Evolutionary conservation across 305 asterid genomes (phyloP).

Genomic region (Caryopteris hybrid): DNA sequence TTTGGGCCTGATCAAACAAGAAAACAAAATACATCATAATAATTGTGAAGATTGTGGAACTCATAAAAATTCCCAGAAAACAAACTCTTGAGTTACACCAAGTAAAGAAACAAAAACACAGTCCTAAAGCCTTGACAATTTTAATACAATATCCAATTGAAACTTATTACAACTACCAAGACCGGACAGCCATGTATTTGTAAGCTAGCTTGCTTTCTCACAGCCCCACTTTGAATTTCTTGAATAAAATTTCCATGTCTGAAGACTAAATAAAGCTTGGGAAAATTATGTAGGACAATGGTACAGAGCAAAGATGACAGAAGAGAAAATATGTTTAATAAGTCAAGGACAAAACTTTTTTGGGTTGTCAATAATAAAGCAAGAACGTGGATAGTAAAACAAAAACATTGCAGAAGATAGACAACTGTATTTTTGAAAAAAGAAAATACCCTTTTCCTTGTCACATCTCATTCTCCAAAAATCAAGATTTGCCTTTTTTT

Average conservation of each 20-base stretch:
- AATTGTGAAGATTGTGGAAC: no score
- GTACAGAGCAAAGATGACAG: constrained; percentile 16
- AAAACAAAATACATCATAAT: no score
- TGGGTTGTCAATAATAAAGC: constrained; percentile 21
- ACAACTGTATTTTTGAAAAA: constrained; percentile 24
- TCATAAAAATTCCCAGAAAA: no score
- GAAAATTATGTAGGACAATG: background rate
- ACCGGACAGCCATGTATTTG: background rate
- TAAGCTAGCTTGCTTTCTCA: constrained; percentile 3
- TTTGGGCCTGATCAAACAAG: no score
- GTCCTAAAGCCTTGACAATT: no score
- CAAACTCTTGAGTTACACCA: no score
- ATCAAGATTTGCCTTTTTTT: background rate
- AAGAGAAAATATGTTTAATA: constrained; percentile 6
- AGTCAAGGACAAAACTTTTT: constrained; percentile 23
- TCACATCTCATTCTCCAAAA: constrained; percentile 17
- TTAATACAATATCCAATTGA: constrained; percentile 1
- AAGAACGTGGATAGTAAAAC: constrained; percentile 18
- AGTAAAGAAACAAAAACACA: no score
- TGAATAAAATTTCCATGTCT: background rate
- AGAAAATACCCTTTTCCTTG: constrained; percentile 7
- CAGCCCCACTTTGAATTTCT: background rate
- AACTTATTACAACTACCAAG: constrained; percentile 13
- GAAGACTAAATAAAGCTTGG: background rate
- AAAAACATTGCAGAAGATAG: constrained; percentile 20